Conservation (phyloP, 805 yeast species). For the Middelhovenomyces tepae region DNA sequence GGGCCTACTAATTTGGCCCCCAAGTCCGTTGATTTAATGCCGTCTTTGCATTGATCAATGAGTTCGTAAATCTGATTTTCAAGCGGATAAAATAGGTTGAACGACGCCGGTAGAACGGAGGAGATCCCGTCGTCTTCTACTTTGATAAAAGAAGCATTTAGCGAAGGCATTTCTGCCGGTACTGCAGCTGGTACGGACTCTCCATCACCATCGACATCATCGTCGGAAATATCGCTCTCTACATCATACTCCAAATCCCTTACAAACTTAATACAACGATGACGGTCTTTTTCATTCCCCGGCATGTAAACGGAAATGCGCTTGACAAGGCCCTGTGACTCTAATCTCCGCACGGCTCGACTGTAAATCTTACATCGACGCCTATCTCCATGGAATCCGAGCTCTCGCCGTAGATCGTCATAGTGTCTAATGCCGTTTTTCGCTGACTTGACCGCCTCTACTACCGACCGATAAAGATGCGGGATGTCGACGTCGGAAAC, state of each 20-base stretch:
- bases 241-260: constrained; percentile 20
- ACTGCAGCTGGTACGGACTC: neutral
- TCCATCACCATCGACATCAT: constrained; percentile 21
- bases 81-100: constrained; percentile 53
- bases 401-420: constrained; percentile 32
- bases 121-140: neutral
- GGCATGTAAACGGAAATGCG: constrained; percentile 28
- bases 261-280: constrained; percentile 28
- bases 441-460: constrained; percentile 22
- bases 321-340: constrained; percentile 21
- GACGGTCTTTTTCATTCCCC: constrained; percentile 24
- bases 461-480: constrained; percentile 18
- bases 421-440: constrained; percentile 26
- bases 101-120: constrained; percentile 7
- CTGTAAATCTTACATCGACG: constrained; percentile 18
- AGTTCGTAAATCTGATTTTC: constrained; percentile 54
- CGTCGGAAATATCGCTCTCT: constrained; percentile 32
- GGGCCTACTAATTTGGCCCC: constrained; percentile 44
- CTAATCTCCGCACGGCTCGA: constrained; percentile 20
- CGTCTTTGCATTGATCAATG: constrained; percentile 37
- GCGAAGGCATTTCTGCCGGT: neutral
- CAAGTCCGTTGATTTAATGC: constrained; percentile 53
- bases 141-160: neutral
- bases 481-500: constrained; percentile 16
- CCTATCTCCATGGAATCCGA: constrained; percentile 28